Evolutionary conservation across 2,329 filamentous ascomycete genomes (phyloP), one percentile per base, ranked within the genome.

Genomic region (Colletotrichum incanum): DNA sequence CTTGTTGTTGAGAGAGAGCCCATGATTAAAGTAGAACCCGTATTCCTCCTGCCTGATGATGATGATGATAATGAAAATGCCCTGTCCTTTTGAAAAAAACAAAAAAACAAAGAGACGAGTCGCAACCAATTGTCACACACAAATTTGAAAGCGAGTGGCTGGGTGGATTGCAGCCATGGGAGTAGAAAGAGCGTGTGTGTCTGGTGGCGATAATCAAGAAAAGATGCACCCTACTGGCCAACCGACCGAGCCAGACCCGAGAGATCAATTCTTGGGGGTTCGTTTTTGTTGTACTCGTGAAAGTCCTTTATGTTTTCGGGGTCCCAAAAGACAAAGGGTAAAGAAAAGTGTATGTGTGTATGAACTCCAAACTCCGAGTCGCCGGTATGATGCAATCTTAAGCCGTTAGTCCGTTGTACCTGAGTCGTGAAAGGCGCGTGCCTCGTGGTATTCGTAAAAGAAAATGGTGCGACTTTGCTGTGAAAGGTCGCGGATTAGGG

Each of bases 351-450:
- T 34, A 14, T 39, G 54, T 61, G 39, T 65, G 34, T n/a, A n/a
- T 58, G 20, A 74, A 74, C 65, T 73, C 70, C 73, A 70, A 73
- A 74, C 73, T 69, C 73, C 73, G 12, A 59, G 63, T 73, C 71
- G 71, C 73, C 73, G 50, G 54, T 69, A 49, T 74, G 49, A 74
- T 73, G 73, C 73, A 74, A 66, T 74, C 70, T 73, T 73, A 63
- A 65, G 71, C 61, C 73, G 59, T 74, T 69, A 73, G 55, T 74
- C 65, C 73, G 59, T 73, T 45, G 65, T 65, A 60, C 54, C 65
- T 65, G 56, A 41, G 67, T 72, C 70, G 41, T 72, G 14, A 65
- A 63, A 64, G 70, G 65, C 69, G 49, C 45, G 55, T 64, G 59
- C 59, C 65, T 69, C 26, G 31, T 65, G 61, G 64, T 68, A 37